phyloP scores from a whole-genome alignment of 192 early-diverging fungal genomes.

The Podochytrium sp. region DNA sequence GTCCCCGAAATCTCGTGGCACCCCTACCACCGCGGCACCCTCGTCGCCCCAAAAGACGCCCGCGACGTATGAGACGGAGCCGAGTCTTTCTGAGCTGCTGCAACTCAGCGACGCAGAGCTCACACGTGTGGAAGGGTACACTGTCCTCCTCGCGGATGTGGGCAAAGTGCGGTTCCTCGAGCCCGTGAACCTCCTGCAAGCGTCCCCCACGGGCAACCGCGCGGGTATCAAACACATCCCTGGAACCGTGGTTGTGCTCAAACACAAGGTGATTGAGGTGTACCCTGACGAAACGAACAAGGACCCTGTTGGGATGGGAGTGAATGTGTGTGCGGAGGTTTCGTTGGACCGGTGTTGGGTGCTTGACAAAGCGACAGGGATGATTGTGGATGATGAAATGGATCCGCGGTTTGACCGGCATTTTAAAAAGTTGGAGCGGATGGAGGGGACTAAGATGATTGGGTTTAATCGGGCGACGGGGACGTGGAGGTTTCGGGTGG shows the following conservation, averaged over 20 bases:
- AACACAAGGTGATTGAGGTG: slow-evolving; percentile 69
- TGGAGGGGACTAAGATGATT: slow-evolving; percentile 80
- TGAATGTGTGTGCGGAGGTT: slow-evolving; percentile 87
- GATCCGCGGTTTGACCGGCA: slow-evolving; percentile 74
- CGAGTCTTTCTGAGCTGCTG: slow-evolving; percentile 73
- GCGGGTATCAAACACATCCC: slow-evolving; percentile 67
- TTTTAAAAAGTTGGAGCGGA: slow-evolving; percentile 67
- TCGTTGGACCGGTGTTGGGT: slow-evolving; percentile 83
- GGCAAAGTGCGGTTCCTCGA: slow-evolving; percentile 80
- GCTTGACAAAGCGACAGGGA: slow-evolving; percentile 74
- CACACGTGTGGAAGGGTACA: slow-evolving; percentile 72
- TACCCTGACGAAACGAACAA: slow-evolving; percentile 83
- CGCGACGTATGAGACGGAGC: slow-evolving; percentile 74
- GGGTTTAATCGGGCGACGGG: slow-evolving; percentile 74
- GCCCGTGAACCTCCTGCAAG: slow-evolving; percentile 80
- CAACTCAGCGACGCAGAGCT: slow-evolving; percentile 72
- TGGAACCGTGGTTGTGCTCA: slow-evolving; percentile 79
- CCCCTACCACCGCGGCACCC: slow-evolving; percentile 21
- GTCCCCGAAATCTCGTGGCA: too few relatives aligned
- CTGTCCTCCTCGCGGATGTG: slow-evolving; percentile 65
- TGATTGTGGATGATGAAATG: slow-evolving; percentile 64
- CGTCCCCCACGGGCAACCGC: slow-evolving; percentile 49
- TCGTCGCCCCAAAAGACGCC: slow-evolving; percentile 18
- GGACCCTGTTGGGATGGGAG: slow-evolving; percentile 79
- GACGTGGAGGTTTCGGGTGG: slow-evolving; percentile 90